phyloP scores from a whole-genome alignment of 2,329 filamentous ascomycete species.

The Apiospora arundinis region DNA sequence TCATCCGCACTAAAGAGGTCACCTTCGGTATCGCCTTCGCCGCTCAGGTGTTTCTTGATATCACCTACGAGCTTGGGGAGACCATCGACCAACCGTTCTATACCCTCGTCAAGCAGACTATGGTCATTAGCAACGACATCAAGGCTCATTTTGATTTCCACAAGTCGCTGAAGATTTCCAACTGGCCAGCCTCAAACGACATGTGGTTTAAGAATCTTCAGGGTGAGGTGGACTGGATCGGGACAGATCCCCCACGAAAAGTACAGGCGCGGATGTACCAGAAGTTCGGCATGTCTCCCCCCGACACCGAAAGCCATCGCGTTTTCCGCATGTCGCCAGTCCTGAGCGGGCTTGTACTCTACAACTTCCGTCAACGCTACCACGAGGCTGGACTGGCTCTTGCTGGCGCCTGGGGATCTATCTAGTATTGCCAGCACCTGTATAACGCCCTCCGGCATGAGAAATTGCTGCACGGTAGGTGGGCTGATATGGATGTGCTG shows the following conservation, averaged over 20 bases:
- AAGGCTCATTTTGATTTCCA: constrained; percentile 40
- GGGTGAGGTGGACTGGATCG: constrained; percentile 32
- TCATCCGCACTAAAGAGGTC: constrained; percentile 38
- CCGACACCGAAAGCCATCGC: constrained; percentile 32
- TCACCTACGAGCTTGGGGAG: constrained; percentile 42
- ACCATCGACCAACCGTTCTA: constrained; percentile 22
- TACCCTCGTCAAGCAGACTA: constrained; percentile 26
- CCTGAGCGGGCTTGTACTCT: constrained; percentile 46
- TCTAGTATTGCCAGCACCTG: constrained; percentile 46
- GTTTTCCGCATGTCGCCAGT: constrained; percentile 45
- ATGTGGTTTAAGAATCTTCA: constrained; percentile 28
- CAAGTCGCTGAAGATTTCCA: constrained; percentile 35
- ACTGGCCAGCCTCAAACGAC: constrained; percentile 41
- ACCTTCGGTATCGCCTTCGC: constrained; percentile 48
- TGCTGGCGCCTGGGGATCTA: constrained; percentile 46
- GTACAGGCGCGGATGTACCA: constrained; percentile 23
- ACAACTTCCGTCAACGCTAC: constrained; percentile 39
- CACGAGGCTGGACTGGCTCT: constrained; percentile 43
- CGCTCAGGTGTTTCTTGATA: constrained; percentile 49
- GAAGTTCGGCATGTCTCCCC: not conserved
- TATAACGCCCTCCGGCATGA: constrained; percentile 48
- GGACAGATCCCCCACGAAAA: constrained; percentile 33
- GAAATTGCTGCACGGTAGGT: constrained; percentile 35
- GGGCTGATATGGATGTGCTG: constrained; percentile 50
- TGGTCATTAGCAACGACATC: constrained; percentile 34